Base-by-base conservation (phyloP, 2,329 filamentous ascomycete genomes). In the Penicillium thymicola region DNA sequence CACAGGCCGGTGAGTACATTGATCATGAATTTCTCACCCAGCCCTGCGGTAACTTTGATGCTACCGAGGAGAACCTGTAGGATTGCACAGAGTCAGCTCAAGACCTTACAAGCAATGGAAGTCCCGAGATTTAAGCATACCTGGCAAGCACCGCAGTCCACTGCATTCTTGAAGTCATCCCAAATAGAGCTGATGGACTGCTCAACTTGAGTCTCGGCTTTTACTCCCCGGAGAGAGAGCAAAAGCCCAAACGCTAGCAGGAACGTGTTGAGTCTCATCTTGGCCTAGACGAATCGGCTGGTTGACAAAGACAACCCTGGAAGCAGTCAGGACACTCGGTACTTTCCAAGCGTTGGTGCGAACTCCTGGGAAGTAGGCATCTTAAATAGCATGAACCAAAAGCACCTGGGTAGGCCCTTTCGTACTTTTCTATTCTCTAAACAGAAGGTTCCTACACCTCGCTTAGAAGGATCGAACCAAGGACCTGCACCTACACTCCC, bases 21-120 rank as follows among this genome's bases (percentile, higher is more conserved):
- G 30, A 77, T 67, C 55, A 82, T 77, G 9, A 72, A 65, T 13
- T 65, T 56, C 37, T 82, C 76, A 3, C 80, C 79, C 3, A 79
- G 60, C 21, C 64, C 63, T 9, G 79, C 75, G 25, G 80, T 64
- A 2, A 73, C 72, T 59, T 82, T 79, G 23, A 82, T 73, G 8
- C 75, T 63, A 18, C 70, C 63, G 4, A 80, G 65, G 13, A 79
- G 62, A 27, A 66, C 60, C 70, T 60, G 18, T 46, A 30, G 25
- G 43, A 50, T 30, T 27, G 4, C 14, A 9, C 47, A 23, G 27
- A 16, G 13, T 51, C 2, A 49, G 36, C 14, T 10, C 8, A 13
- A 9, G 8, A 21, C 8, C 37, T 14, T 13, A 14, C 2, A 16
- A 16, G 8, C 5, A 13, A 21, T 18, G 38, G 7, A 7, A 10